Percentiles rank a stretch among this genome's conserved stretches.
phyloP scores from a whole-genome alignment of 2,329 filamentous ascomycete genomes.

The Fusarium subtropicale region DNA sequence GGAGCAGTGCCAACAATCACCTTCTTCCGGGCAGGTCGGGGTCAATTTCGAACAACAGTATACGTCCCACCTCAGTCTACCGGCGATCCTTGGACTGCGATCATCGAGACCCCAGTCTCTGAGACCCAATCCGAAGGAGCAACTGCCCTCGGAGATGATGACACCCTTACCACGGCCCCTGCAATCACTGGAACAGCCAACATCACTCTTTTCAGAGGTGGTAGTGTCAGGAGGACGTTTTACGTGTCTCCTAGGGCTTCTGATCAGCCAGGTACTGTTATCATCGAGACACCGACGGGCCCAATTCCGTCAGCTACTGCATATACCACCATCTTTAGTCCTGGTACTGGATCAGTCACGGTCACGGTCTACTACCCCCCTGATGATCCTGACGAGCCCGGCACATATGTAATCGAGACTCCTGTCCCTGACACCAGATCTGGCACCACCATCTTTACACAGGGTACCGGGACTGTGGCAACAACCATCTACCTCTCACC shows the following conservation, averaged over 20 bases:
- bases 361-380: constrained; percentile 10
- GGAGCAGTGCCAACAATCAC: constrained; percentile 4
- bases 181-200: constrained; percentile 13
- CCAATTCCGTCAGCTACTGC: neutral
- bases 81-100: constrained; percentile 6
- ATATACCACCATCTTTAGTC: neutral
- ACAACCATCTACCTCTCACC: neutral
- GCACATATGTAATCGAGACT: constrained; percentile 8
- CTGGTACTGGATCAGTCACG: neutral
- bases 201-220: constrained; percentile 15
- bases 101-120: constrained; percentile 12
- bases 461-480: neutral
- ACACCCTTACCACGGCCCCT: neutral
- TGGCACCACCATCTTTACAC: constrained; percentile 5
- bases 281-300: constrained; percentile 7
- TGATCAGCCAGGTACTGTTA: constrained; percentile 9
- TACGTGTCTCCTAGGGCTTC: constrained; percentile 1
- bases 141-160: neutral
- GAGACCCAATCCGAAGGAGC: constrained; percentile 24
- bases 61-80: constrained; percentile 11
- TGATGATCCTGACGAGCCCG: neutral
- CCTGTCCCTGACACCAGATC: neutral
- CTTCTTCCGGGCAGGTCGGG: constrained; percentile 20
- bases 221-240: neutral
- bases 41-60: neutral